Conservation (phyloP, 2,329 filamentous ascomycete genomes). For the Malbranchea zuffiana region DNA sequence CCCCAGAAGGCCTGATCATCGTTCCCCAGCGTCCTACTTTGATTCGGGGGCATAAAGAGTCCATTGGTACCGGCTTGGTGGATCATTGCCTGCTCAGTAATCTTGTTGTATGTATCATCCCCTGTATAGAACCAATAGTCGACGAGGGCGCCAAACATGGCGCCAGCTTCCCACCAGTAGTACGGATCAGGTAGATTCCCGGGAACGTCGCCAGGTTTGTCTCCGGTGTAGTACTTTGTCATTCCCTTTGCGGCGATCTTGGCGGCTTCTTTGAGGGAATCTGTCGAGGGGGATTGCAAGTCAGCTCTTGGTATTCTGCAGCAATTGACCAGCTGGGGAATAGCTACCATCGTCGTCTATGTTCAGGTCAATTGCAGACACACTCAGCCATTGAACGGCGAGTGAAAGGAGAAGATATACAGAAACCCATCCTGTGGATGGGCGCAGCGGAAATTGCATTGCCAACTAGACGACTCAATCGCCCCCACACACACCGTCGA, state of each 20-base stretch:
- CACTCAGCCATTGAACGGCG: background rate
- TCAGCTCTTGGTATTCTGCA: background rate
- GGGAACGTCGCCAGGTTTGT: constrained; percentile 22
- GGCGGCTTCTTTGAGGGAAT: constrained; percentile 25
- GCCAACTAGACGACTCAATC: too few species aligned
- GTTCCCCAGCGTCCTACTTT: constrained; percentile 25
- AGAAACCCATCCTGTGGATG: constrained; percentile 4
- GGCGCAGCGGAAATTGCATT: constrained; percentile 6
- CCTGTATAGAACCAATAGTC: constrained; percentile 81
- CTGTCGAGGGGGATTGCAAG: constrained; percentile 11
- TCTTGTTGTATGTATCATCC: constrained; percentile 58
- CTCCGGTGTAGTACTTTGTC: constrained; percentile 27
- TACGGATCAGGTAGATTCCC: constrained; percentile 27
- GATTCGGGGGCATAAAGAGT: constrained; percentile 58
- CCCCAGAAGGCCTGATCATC: constrained; percentile 36
- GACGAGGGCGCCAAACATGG: constrained; percentile 46
- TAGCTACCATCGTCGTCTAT: constrained; percentile 12
- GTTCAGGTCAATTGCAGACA: constrained; percentile 11
- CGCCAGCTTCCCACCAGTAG: constrained; percentile 31
- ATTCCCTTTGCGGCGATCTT: constrained; percentile 25
- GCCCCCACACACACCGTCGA: too few species aligned
- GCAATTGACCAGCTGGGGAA: background rate
- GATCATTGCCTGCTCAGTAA: constrained; percentile 52
- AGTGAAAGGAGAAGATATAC: background rate
- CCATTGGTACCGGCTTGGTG: constrained; percentile 55